phyloP scores from a whole-genome alignment of 1,139 yeast species.

The Barnettozyma hawaiiensis region DNA sequence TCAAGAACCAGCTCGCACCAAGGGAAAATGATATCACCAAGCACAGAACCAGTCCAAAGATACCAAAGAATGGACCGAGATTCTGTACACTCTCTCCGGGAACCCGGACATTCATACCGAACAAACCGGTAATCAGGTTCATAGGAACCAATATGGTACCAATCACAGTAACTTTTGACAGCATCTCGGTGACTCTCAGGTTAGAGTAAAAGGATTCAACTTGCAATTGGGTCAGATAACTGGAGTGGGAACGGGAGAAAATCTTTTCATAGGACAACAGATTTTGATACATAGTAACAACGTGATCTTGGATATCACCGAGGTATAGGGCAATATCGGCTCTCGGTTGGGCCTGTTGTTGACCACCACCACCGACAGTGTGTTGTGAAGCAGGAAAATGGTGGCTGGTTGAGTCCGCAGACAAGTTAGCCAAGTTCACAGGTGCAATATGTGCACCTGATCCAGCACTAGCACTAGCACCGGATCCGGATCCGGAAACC shows the following conservation, averaged over 20 bases:
- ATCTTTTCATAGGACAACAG: constrained; percentile 87
- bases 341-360: constrained; percentile 53
- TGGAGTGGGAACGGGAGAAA: constrained; percentile 85
- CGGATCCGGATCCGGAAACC: constrained; percentile 26
- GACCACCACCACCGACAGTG: constrained; percentile 11
- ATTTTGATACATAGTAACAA: constrained; percentile 91
- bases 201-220: constrained; percentile 86
- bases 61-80: constrained; percentile 63
- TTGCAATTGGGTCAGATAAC: constrained; percentile 88
- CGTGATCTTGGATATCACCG: constrained; percentile 98
- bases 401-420: constrained; percentile 12
- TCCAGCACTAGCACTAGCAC: constrained; percentile 8
- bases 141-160: constrained; percentile 91
- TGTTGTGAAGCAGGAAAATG: constrained; percentile 1
- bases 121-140: constrained; percentile 84
- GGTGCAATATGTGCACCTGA: constrained; percentile 35
- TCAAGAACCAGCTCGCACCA: constrained; percentile 37
- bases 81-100: constrained; percentile 57
- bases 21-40: constrained; percentile 32
- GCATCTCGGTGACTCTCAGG: constrained; percentile 76
- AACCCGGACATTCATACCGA: constrained; percentile 92
- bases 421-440: constrained; percentile 31
- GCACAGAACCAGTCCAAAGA: constrained; percentile 47
- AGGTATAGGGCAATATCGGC: constrained; percentile 81
- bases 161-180: constrained; percentile 81